Evolutionary conservation across 768 basidiomycete genomes (phyloP).

Genomic region (Xerocomus potaroensis): DNA sequence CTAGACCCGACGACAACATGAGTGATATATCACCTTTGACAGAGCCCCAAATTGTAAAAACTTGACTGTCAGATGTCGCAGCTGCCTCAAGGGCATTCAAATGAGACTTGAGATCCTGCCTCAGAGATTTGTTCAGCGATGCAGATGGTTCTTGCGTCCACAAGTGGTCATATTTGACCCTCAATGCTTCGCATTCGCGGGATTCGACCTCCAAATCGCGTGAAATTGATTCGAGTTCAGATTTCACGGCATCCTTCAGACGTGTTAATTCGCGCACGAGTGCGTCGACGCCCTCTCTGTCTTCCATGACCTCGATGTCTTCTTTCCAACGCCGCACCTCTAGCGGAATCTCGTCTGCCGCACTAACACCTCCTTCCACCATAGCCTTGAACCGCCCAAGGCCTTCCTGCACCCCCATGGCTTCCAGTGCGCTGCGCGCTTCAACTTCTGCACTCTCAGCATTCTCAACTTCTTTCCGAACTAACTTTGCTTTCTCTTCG

Average conservation of each 20-base stretch:
- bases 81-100: slow-evolving; percentile 71
- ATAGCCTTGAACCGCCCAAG: slow-evolving; percentile 66
- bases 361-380: slow-evolving; percentile 58
- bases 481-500: slow-evolving; percentile 96
- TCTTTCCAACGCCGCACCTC: slow-evolving; percentile 72
- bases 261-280: slow-evolving; percentile 55
- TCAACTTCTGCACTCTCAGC: slow-evolving; percentile 83
- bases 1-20: slow-evolving; percentile 55
- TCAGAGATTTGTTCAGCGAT: slow-evolving; percentile 59
- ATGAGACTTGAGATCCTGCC: slow-evolving; percentile 79
- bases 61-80: slow-evolving; percentile 71
- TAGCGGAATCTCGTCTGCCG: slow-evolving; percentile 62
- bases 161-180: slow-evolving; percentile 80
- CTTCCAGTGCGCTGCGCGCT: slow-evolving; percentile 72
- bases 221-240: slow-evolving; percentile 58
- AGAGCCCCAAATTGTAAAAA: slow-evolving; percentile 65
- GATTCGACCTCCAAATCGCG: slow-evolving; percentile 78
- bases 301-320: slow-evolving; percentile 68
- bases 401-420: slow-evolving; percentile 72
- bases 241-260: slow-evolving; percentile 53
- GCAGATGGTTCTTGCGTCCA: slow-evolving; percentile 88
- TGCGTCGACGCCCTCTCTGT: slow-evolving; percentile 60
- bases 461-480: slow-evolving; percentile 83
- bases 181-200: slow-evolving; percentile 81
- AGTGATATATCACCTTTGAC: slow-evolving; percentile 61